Percentiles rank a stretch among this genome's conserved stretches.
These are phyloP conservation scores for Protostelium mycophagum DNA, from an alignment of 78 protist species.

Conservation along the genomic window DNA sequence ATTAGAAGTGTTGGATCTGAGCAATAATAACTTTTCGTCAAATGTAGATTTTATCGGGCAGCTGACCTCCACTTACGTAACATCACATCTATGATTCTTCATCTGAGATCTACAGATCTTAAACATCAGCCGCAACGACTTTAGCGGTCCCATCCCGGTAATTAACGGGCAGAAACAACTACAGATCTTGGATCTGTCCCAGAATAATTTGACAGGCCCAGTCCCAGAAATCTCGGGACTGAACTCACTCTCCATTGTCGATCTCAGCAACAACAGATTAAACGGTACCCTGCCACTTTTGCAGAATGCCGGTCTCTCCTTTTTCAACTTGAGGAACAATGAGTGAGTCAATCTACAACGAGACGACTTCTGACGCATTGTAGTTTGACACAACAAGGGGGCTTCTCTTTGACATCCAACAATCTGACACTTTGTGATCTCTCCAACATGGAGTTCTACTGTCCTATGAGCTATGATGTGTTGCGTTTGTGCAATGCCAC, in stretches of 20 bases:
- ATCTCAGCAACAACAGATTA: background rate
- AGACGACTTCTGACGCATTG: background rate
- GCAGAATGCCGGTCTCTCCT: background rate
- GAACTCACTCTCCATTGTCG: background rate
- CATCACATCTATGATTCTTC: background rate
- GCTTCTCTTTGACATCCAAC: background rate
- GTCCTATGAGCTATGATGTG: background rate
- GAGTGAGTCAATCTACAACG: background rate
- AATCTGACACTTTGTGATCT: background rate
- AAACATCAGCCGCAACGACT: background rate
- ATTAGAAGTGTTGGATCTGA: background rate
- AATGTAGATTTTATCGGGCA: background rate
- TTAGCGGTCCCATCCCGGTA: background rate
- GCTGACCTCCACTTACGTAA: background rate
- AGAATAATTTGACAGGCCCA: background rate
- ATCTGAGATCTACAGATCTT: background rate
- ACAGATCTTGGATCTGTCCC: background rate
- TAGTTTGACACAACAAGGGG: background rate
- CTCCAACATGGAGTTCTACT: background rate
- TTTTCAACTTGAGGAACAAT: background rate
- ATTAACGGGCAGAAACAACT: background rate
- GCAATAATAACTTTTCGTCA: background rate
- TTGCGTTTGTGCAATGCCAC: background rate
- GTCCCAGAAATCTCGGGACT: background rate
- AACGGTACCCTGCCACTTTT: background rate